Base-by-base conservation (phyloP, 2,329 filamentous ascomycete species). In the Cadophora sp. region DNA sequence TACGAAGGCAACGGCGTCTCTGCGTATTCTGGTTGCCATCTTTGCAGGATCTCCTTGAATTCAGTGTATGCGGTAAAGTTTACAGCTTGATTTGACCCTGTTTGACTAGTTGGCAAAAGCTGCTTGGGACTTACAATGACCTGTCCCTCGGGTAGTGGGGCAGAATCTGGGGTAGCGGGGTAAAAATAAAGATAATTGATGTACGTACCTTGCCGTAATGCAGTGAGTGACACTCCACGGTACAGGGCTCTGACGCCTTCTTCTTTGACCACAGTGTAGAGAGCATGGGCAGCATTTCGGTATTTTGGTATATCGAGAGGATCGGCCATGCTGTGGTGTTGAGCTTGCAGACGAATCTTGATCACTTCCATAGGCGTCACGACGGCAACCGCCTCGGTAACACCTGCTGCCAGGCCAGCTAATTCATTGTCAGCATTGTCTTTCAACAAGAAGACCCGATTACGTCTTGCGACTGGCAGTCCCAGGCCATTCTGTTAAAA, bases 321-420 rank as follows among this genome's bases (percentile, higher is more conserved):
- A 79, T 99, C 96, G 60, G 96, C 94, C 91, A 99, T 96, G 79
- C 89, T 93, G 88, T 99, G 96, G 83, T 97, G 93, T 83, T 99
- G 96, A 4, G 95, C 95, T 85, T 99, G 96, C 74, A 99, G 88
- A 60, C 96, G 92, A 79, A 99, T 99, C 87, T 99, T 99, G 82
- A 99, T 89, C 70, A 99, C 96, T 84, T 99, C 96, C 96, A 99
- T 99, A 6, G 96, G 96, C 34, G 94, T 97, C 66, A 99, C 96
- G 62, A 99, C 93, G 60, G 92, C 91, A 55, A 99, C 95, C 72
- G 96, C 96, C 86, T 99, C 96, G 24, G 96, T 98, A 22, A 99
- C 90, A 81, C 96, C 96, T 29, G 96, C 96, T 27, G 92, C 88
- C 56, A 99, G 90, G 78, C 96, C 96, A 75, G 96, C 93, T 90